Conservation (phyloP, 2,329 filamentous ascomycete species). For the Chaetomium globosum region DNA sequence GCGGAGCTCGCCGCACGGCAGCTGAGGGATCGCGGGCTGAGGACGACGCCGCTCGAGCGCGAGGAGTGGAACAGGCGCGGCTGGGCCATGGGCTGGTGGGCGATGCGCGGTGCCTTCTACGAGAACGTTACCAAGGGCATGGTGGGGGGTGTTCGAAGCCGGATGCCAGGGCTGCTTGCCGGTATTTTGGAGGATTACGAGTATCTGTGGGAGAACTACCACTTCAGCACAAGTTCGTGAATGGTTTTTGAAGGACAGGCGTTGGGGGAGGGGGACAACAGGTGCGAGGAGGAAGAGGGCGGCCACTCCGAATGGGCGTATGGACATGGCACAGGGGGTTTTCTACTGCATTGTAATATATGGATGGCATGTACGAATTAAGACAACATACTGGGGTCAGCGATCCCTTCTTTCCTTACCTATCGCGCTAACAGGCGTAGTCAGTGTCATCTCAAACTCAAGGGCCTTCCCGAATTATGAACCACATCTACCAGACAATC, state of each 20-base stretch:
- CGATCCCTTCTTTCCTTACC: background rate
- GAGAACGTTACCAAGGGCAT: slow-evolving; percentile 83
- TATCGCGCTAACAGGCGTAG: no score
- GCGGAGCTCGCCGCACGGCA: slow-evolving; percentile 90
- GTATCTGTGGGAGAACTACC: slow-evolving; percentile 97
- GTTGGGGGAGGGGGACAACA: background rate
- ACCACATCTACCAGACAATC: background rate
- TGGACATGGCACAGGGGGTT: background rate
- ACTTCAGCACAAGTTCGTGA: slow-evolving; percentile 68
- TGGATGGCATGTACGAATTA: background rate
- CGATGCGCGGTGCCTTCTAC: slow-evolving; percentile 95
- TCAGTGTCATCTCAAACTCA: background rate
- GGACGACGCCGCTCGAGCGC: slow-evolving; percentile 83
- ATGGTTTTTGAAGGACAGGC: background rate
- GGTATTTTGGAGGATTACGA: slow-evolving; percentile 94
- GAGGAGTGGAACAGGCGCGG: slow-evolving; percentile 87
- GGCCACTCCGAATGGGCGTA: background rate
- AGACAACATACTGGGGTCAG: background rate
- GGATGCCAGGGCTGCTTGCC: slow-evolving; percentile 77
- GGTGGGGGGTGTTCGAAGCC: slow-evolving; percentile 71
- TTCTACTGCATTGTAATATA: slow-evolving; percentile 6
- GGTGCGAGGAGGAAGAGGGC: background rate
- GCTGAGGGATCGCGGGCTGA: slow-evolving; percentile 70
- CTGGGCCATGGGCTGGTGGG: slow-evolving; percentile 94
- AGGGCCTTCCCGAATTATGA: background rate